Evolutionary conservation across 768 basidiomycete genomes (phyloP).

Genomic region (Thelephora aurantiotincta): DNA sequence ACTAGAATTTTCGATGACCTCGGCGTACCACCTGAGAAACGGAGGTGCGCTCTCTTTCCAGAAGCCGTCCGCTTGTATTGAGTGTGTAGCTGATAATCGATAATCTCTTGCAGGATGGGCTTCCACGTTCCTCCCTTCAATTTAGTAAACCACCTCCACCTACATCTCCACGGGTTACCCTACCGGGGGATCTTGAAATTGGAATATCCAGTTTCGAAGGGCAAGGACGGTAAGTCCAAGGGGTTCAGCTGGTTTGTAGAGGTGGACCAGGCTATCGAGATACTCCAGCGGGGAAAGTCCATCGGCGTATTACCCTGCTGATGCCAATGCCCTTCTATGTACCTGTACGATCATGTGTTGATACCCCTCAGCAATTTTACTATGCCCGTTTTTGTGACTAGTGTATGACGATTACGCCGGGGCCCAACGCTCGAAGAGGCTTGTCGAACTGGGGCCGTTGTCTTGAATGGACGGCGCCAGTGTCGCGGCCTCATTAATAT

Average conservation of each 20-base stretch:
- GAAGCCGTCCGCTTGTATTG: no score
- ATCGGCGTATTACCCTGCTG: conserved; percentile 37
- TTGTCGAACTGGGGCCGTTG: no score
- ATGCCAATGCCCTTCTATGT: neutral
- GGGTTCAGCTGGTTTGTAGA: conserved; percentile 66
- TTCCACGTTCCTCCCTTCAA: conserved; percentile 77
- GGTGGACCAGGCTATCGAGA: conserved; percentile 40
- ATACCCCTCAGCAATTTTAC: no score
- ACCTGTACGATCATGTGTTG: neutral
- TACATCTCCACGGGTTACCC: conserved; percentile 61
- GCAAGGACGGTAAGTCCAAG: conserved; percentile 31
- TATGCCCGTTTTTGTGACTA: no score
- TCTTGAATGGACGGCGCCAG: no score
- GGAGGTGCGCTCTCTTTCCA: conserved; percentile 30
- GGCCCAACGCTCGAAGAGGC: no score
- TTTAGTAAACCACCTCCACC: conserved; percentile 57
- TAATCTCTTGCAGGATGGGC: conserved; percentile 38
- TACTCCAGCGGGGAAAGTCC: conserved; percentile 39
- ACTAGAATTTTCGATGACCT: conserved; percentile 34
- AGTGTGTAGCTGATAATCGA: no score
- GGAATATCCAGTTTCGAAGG: conserved; percentile 36
- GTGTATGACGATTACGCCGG: no score
- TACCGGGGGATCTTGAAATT: conserved; percentile 28
- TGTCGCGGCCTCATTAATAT: no score
- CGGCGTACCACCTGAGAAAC: conserved; percentile 24